Conservation (phyloP, 2,329 filamentous ascomycete genomes). For the Alternaria sp. region DNA sequence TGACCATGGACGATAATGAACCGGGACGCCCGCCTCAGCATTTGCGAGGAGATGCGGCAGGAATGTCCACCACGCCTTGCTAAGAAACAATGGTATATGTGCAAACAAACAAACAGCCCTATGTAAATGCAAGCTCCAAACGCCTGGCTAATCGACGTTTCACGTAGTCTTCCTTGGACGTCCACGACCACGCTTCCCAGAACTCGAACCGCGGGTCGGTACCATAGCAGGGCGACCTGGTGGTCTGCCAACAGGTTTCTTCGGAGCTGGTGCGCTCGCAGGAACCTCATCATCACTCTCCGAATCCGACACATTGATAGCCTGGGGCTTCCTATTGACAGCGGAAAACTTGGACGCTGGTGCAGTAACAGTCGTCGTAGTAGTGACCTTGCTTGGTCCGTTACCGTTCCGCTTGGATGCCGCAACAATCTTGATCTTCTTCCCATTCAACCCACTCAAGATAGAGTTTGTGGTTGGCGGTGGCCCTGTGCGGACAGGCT, state of each 20-base stretch:
- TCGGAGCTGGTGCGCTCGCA: conserved; percentile 32
- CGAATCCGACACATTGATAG: conserved; percentile 32
- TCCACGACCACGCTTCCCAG: conserved; percentile 30
- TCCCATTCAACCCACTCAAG: conserved; percentile 38
- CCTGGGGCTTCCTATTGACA: conserved; percentile 25
- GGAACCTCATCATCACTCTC: conserved; percentile 45
- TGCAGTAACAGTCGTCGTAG: conserved; percentile 15
- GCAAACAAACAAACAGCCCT: neutral
- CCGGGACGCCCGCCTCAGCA: neutral
- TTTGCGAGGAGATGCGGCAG: neutral
- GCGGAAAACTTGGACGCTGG: conserved; percentile 25
- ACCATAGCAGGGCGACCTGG: conserved; percentile 28
- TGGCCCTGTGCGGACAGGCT: conserved; percentile 14
- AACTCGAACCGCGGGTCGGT: conserved; percentile 29
- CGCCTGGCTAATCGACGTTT: neutral
- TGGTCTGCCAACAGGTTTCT: conserved; percentile 26
- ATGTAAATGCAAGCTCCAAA: neutral
- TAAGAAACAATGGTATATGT: neutral
- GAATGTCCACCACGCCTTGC: neutral
- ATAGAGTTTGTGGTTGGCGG: conserved; percentile 36
- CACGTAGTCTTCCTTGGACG: conserved; percentile 33
- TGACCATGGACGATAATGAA: neutral
- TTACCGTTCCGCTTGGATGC: conserved; percentile 27
- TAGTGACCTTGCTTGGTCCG: conserved; percentile 15
- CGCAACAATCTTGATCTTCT: conserved; percentile 46